Evolutionary conservation across 2,329 filamentous ascomycete genomes (phyloP).

Genomic region (Tolypocladium amazonense): DNA sequence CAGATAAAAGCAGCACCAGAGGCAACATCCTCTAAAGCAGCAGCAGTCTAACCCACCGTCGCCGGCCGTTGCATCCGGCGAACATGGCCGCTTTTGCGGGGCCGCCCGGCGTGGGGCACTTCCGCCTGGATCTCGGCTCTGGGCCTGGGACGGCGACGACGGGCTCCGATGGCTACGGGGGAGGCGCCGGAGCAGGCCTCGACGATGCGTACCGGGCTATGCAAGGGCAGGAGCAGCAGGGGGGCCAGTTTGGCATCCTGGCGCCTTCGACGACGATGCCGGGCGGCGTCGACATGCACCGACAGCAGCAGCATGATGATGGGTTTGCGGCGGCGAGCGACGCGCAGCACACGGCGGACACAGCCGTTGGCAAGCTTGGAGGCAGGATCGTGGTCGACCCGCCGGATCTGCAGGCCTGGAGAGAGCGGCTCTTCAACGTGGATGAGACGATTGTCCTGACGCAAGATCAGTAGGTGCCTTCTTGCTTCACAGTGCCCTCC

Average conservation of each 20-base stretch:
- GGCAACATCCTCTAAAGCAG: neutral
- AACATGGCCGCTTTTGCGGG: neutral
- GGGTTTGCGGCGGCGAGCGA: neutral
- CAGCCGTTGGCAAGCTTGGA: conserved; percentile 40
- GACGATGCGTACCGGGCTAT: neutral
- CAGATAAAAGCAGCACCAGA: conserved; percentile 3
- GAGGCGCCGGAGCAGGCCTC: neutral
- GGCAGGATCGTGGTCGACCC: conserved; percentile 53
- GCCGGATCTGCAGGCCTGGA: conserved; percentile 58
- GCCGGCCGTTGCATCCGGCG: too few relatives aligned
- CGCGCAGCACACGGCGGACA: neutral
- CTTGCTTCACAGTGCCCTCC: neutral
- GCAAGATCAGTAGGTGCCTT: conserved; percentile 54
- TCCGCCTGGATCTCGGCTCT: conserved; percentile 3
- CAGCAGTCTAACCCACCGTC: neutral
- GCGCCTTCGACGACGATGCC: conserved; percentile 18
- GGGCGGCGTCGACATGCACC: neutral
- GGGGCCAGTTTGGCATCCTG: conserved; percentile 36
- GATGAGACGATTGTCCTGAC: conserved; percentile 61
- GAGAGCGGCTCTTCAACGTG: conserved; percentile 64
- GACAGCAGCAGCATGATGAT: neutral
- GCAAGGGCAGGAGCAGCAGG: neutral
- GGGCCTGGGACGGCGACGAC: neutral
- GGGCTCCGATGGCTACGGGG: neutral
- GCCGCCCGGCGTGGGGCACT: conserved; percentile 4